phyloP scores from a whole-genome alignment of 2,329 filamentous ascomycete species.

The Thielaviopsis populi region DNA sequence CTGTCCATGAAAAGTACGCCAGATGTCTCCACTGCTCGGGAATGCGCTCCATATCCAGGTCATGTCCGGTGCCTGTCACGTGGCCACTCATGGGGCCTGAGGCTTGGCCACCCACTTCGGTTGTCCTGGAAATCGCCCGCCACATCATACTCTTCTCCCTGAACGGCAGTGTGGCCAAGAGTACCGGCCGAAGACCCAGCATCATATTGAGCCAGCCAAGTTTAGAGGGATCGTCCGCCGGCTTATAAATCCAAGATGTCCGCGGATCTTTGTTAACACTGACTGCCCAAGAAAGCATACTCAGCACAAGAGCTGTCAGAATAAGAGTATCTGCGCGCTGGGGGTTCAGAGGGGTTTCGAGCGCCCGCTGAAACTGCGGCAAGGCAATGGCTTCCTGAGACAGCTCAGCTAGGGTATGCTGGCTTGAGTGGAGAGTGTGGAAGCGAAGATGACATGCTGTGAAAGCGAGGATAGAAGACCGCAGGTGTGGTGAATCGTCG shows the following conservation, averaged over 20 bases:
- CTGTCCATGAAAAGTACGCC: conserved; percentile 12
- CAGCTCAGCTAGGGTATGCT: conserved; percentile 19
- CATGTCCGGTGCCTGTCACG: conserved; percentile 13
- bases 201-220: conserved; percentile 20
- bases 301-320: conserved; percentile 20
- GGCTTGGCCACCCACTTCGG: conserved; percentile 15
- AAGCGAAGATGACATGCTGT: conserved; percentile 20
- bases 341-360: conserved; percentile 18
- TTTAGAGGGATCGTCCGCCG: conserved; percentile 12
- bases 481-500: conserved; percentile 18
- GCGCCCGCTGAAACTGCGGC: conserved; percentile 18
- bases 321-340: conserved; percentile 20
- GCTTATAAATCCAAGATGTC: conserved; percentile 19
- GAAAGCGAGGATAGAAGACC: conserved; percentile 20
- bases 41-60: conserved; percentile 17
- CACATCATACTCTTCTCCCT: conserved; percentile 18
- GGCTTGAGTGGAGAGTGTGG: conserved; percentile 1
- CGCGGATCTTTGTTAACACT: conserved; percentile 15
- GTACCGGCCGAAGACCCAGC: conserved; percentile 20
- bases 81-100: conserved; percentile 17
- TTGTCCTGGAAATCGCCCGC: conserved; percentile 12
- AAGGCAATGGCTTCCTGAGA: conserved; percentile 20
- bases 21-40: conserved; percentile 18
- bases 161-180: conserved; percentile 18
- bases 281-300: conserved; percentile 20